Percentiles rank a stretch among this genome's conserved stretches.
phyloP scores from a whole-genome alignment of 2,329 filamentous ascomycete genomes.

The Scolecobasidium constrictum region DNA sequence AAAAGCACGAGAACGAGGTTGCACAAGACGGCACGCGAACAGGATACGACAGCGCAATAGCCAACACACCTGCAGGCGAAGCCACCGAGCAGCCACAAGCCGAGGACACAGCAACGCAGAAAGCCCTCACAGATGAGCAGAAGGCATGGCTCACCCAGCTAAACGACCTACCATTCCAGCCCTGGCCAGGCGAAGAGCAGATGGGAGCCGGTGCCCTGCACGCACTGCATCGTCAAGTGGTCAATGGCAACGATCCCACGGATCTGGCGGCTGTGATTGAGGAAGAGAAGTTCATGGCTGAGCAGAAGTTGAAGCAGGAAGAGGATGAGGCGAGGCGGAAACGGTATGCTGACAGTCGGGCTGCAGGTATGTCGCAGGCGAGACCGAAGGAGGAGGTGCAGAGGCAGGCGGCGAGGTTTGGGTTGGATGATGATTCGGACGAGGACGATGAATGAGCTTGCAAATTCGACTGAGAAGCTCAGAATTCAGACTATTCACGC shows the following conservation, averaged over 20 bases:
- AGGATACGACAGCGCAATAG: background rate
- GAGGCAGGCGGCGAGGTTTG: no score
- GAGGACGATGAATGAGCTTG: no score
- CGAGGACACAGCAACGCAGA: slow-evolving; percentile 14
- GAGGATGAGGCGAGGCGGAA: slow-evolving; percentile 20
- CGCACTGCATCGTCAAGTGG: slow-evolving; percentile 45
- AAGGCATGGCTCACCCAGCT: slow-evolving; percentile 40
- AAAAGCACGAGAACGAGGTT: background rate
- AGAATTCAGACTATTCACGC: no score
- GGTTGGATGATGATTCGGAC: no score
- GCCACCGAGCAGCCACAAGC: slow-evolving; percentile 8
- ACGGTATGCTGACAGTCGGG: no score
- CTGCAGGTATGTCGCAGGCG: no score
- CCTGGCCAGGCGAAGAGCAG: slow-evolving; percentile 64
- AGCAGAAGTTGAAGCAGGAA: slow-evolving; percentile 23
- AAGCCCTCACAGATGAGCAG: slow-evolving; percentile 23
- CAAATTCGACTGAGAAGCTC: no score
- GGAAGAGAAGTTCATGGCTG: slow-evolving; percentile 31
- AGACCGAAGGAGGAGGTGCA: no score
- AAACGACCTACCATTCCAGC: slow-evolving; percentile 51
- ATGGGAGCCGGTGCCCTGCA: slow-evolving; percentile 61
- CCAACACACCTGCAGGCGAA: background rate
- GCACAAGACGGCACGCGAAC: background rate
- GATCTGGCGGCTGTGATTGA: slow-evolving; percentile 32
- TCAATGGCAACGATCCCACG: slow-evolving; percentile 50